Conservation (phyloP, 306 rosid genomes). For the Bauhinia variegata region DNA sequence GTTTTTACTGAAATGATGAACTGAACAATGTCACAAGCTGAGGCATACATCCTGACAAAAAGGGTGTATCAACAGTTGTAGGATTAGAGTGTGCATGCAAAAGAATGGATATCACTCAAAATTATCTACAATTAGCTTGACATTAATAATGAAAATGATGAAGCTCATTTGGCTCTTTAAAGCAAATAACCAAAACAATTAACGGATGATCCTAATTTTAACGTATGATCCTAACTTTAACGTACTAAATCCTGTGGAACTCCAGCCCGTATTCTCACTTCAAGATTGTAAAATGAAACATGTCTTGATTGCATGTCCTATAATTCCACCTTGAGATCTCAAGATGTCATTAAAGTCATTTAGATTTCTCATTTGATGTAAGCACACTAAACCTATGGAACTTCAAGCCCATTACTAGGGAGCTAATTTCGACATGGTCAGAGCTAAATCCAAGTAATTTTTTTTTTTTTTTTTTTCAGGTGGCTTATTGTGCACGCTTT, state of each 20-base stretch:
- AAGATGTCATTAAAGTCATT: neutral
- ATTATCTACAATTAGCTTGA: neutral
- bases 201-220: neutral
- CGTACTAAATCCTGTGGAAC: neutral
- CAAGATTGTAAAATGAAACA: neutral
- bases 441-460: neutral
- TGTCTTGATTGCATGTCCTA: neutral
- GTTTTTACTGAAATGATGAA: constrained; percentile 4
- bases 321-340: neutral
- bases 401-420: neutral
- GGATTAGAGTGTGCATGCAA: neutral
- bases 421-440: neutral
- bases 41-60: neutral
- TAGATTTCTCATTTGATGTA: constrained; percentile 1
- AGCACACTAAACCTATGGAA: constrained; percentile 3
- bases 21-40: neutral
- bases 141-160: neutral
- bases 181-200: constrained; percentile 1
- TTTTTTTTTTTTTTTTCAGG: neutral
- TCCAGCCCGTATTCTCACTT: neutral
- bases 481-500: constrained; percentile 1
- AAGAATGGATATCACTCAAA: neutral
- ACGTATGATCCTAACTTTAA: neutral
- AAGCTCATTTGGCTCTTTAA: neutral
- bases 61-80: neutral